phyloP scores from a whole-genome alignment of 2,329 filamentous ascomycete species.

The Colletotrichum tanaceti region DNA sequence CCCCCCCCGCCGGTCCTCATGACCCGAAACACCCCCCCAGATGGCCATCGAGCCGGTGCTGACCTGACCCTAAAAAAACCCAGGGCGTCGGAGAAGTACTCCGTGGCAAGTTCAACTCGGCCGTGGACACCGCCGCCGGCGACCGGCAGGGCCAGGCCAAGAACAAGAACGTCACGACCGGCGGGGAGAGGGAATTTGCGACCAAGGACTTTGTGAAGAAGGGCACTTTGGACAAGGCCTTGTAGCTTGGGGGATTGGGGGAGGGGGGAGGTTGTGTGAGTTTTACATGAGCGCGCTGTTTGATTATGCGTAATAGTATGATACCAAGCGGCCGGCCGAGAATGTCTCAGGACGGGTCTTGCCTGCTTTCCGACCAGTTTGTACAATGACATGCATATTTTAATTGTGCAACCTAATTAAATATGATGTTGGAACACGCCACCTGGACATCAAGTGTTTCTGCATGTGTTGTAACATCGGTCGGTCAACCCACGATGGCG shows the following conservation, averaged over 20 bases:
- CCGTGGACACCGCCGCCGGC: constrained; percentile 46
- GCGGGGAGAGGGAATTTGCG: constrained; percentile 39
- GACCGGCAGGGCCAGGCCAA: constrained; percentile 50
- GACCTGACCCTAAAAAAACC: not conserved
- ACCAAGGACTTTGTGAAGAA: constrained; percentile 38
- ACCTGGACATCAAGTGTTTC: too few species aligned
- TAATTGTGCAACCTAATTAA: too few species aligned
- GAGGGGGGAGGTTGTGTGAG: too few species aligned
- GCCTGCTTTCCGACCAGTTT: too few species aligned
- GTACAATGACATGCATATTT: too few species aligned
- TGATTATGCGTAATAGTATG: too few species aligned
- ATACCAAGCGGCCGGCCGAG: too few species aligned
- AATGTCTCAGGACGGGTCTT: too few species aligned
- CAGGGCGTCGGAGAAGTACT: constrained; percentile 39
- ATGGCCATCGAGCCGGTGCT: too few species aligned
- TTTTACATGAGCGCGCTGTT: not conserved
- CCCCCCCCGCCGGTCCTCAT: not conserved
- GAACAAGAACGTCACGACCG: constrained; percentile 45
- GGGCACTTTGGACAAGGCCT: constrained; percentile 35
- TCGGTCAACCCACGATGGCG: too few species aligned
- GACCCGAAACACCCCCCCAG: rapidly evolving
- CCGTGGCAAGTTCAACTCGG: constrained; percentile 50
- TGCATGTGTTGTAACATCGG: too few species aligned
- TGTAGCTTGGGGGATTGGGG: not conserved
- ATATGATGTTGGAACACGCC: too few species aligned